These are phyloP conservation scores for Citrus trifoliata DNA, from an alignment of 345 rosid species.

Conservation along the genomic window DNA sequence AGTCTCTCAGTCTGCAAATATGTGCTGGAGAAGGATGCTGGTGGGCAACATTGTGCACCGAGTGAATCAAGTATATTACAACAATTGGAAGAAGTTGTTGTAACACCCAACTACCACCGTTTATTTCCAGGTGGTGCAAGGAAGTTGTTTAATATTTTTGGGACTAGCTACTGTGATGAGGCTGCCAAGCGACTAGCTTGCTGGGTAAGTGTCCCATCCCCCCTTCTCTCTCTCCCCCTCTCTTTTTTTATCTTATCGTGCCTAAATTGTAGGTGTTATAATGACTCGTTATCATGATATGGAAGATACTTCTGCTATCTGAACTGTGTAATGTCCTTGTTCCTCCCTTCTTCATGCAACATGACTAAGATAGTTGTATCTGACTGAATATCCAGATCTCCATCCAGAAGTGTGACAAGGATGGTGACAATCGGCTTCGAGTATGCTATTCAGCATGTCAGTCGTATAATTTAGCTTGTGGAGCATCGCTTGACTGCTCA, in stretches of 20 bases:
- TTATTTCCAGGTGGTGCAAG: conserved; percentile 85
- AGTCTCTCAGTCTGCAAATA: conserved; percentile 84
- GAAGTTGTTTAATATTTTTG: conserved; percentile 73
- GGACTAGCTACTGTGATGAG: conserved; percentile 75
- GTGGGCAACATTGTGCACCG: conserved; percentile 94
- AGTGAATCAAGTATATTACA: conserved; percentile 88
- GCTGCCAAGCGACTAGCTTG: conserved; percentile 95
- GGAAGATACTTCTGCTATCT: too few species aligned
- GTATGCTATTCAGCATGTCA: conserved; percentile 95
- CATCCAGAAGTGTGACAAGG: conserved; percentile 89
- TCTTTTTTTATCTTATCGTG: neutral
- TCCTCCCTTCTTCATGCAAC: neutral
- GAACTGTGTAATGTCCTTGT: neutral
- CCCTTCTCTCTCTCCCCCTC: neutral
- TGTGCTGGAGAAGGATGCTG: conserved; percentile 69
- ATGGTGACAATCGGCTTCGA: conserved; percentile 91
- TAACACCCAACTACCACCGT: conserved; percentile 90
- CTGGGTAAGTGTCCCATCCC: conserved; percentile 56
- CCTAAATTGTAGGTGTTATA: neutral
- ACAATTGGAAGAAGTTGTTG: conserved; percentile 97
- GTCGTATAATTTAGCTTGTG: conserved; percentile 87
- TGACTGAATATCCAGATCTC: conserved; percentile 61
- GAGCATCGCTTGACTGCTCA: conserved; percentile 95
- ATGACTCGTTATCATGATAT: neutral
- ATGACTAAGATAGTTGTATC: neutral